Evolutionary conservation across 805 yeast genomes (phyloP).

Genomic region (Yamadazyma laniorum): DNA sequence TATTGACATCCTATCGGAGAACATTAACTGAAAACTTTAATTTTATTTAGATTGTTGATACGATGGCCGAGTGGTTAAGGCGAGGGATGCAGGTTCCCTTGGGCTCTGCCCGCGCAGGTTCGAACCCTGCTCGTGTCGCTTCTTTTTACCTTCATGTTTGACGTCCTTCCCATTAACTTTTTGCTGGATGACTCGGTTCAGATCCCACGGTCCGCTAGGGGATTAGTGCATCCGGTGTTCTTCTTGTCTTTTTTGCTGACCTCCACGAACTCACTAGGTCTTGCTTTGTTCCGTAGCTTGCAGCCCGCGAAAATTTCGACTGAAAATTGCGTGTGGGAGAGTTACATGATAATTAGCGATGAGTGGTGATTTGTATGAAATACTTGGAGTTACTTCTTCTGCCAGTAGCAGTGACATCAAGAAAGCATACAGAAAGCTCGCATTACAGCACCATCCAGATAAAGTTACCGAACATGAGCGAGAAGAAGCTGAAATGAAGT

Average conservation of each 20-base stretch:
- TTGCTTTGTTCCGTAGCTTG: no score
- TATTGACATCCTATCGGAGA: no score
- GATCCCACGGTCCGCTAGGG: no score
- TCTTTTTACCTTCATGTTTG: constrained; percentile 29
- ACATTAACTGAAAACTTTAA: not conserved
- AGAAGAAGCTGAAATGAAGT: constrained; percentile 68
- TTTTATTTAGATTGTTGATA: constrained; percentile 20
- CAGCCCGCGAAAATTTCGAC: not conserved
- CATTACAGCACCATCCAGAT: constrained; percentile 71
- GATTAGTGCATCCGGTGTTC: no score
- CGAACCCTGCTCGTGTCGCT: constrained; percentile 76
- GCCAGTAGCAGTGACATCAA: constrained; percentile 57
- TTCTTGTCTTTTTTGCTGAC: no score
- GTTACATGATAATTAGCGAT: no score
- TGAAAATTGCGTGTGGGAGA: no score
- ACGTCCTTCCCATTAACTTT: no score
- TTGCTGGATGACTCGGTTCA: no score
- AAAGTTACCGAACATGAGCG: constrained; percentile 70
- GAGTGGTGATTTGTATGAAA: constrained; percentile 37
- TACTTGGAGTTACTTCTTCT: constrained; percentile 39
- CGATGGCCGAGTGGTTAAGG: constrained; percentile 79
- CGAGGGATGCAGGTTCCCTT: constrained; percentile 72
- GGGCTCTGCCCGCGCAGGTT: constrained; percentile 81
- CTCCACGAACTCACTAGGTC: no score
- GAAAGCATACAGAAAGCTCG: constrained; percentile 62